These are phyloP conservation scores for Nakazawaea siamensis DNA, from an alignment of 805 yeast species.

Conservation along the genomic window DNA sequence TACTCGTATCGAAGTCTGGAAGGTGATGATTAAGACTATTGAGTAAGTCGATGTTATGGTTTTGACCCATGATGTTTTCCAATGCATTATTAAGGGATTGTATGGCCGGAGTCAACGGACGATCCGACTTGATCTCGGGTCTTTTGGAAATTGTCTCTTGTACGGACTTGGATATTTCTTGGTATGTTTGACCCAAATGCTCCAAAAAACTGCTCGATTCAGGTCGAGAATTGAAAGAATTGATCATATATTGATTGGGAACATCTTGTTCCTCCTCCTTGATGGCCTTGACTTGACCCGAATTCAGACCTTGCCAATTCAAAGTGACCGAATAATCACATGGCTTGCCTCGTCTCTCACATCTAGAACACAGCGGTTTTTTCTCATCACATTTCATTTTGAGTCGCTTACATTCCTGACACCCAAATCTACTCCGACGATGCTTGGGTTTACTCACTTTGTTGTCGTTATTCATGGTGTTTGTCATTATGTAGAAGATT, in stretches of 20 bases:
- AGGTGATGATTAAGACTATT: not conserved
- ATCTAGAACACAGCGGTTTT: slow-evolving; percentile 55
- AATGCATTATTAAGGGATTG: slow-evolving; percentile 8
- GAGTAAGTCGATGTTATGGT: not conserved
- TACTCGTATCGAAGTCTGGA: not conserved
- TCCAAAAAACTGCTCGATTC: not conserved
- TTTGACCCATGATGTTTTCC: slow-evolving; percentile 2
- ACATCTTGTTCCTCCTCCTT: not conserved
- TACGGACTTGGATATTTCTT: too few species aligned
- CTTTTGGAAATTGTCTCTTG: too few species aligned
- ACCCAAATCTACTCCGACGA: slow-evolving; percentile 55
- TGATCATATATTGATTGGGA: slow-evolving; percentile 11
- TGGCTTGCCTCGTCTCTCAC: slow-evolving; percentile 32
- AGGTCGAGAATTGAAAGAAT: not conserved
- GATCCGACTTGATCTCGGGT: not conserved
- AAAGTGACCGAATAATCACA: slow-evolving; percentile 62
- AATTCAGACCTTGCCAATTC: slow-evolving; percentile 71
- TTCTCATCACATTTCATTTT: slow-evolving; percentile 65
- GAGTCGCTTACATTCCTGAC: slow-evolving; percentile 51
- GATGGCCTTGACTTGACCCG: slow-evolving; percentile 21
- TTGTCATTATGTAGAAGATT: too few species aligned
- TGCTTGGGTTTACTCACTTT: too few species aligned
- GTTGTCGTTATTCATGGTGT: too few species aligned
- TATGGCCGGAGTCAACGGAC: slow-evolving; percentile 6
- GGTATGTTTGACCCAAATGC: too few species aligned